Percentiles rank a stretch among this genome's conserved stretches.
Evolutionary conservation across 495 filamentous ascomycete genomes (phyloP).

Genomic region (Evernia prunastri): DNA sequence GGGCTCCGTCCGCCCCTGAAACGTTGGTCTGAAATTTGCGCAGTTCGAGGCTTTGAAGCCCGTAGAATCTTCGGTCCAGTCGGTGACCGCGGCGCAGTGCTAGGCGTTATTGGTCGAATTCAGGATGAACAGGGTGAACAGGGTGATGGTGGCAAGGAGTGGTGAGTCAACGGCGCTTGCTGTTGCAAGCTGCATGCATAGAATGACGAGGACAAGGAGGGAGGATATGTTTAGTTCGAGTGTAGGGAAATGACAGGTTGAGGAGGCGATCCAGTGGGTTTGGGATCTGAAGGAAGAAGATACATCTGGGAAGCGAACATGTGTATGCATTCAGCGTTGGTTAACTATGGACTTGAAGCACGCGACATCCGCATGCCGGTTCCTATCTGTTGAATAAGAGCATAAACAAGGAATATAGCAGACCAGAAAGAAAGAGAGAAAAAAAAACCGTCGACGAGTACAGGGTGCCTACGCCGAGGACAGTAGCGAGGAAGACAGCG

Average conservation of each 20-base stretch:
- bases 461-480: not conserved
- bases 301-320: not conserved
- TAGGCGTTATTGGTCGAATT: not conserved
- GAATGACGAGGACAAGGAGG: not conserved
- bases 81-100: not conserved
- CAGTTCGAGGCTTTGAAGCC: not conserved
- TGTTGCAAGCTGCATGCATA: not conserved
- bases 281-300: not conserved
- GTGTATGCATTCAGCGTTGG: not conserved
- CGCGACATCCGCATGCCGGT: not conserved
- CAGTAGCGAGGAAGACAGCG: not conserved
- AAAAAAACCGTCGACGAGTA: not conserved
- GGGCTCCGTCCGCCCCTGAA: not conserved
- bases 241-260: not conserved
- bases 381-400: not conserved
- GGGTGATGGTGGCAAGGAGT: not conserved
- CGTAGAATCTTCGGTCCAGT: not conserved
- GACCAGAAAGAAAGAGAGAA: too few species aligned
- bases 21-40: not conserved
- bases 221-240: not conserved
- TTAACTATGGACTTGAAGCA: not conserved
- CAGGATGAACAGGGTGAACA: too few species aligned
- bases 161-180: not conserved
- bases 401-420: not conserved
- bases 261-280: not conserved